Conservation (phyloP, 163 green algal genomes). For the Scenedesmus sp. region DNA sequence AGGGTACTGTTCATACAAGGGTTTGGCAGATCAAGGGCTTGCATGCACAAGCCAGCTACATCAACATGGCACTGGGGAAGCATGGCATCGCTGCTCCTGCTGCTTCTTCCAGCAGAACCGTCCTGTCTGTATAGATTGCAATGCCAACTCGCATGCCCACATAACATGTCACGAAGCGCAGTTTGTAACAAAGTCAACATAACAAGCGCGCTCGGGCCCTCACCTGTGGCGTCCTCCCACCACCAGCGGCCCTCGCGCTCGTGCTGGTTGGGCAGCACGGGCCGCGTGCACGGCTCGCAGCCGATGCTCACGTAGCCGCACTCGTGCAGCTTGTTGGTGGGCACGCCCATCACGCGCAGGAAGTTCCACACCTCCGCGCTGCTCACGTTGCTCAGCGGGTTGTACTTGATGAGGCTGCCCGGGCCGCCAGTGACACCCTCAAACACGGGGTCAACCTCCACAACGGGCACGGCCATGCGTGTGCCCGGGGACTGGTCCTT, state of each 20-base stretch:
- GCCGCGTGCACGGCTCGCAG: conserved; percentile 97
- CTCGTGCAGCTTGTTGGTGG: conserved; percentile 92
- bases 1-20: background rate
- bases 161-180: background rate
- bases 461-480: conserved; percentile 88
- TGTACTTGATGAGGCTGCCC: conserved; percentile 98
- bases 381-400: conserved; percentile 91
- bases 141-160: background rate
- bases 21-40: background rate
- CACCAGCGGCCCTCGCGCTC: conserved; percentile 99
- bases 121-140: background rate
- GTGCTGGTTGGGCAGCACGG: conserved; percentile 97
- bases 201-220: conserved; percentile 43
- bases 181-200: conserved; percentile 28
- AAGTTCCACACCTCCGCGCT: conserved; percentile 76
- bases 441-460: conserved; percentile 98
- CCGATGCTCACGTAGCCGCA: conserved; percentile 96
- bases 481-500: conserved; percentile 99
- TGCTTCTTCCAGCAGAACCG: background rate
- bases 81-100: background rate
- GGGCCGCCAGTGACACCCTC: conserved; percentile 88
- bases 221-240: conserved; percentile 95
- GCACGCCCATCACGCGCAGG: conserved; percentile 90
- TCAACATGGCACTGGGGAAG: background rate
- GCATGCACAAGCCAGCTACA: background rate